Evolutionary conservation across 129 eudicot species (phyloP).

Genomic region (Flaveria bidentis): DNA sequence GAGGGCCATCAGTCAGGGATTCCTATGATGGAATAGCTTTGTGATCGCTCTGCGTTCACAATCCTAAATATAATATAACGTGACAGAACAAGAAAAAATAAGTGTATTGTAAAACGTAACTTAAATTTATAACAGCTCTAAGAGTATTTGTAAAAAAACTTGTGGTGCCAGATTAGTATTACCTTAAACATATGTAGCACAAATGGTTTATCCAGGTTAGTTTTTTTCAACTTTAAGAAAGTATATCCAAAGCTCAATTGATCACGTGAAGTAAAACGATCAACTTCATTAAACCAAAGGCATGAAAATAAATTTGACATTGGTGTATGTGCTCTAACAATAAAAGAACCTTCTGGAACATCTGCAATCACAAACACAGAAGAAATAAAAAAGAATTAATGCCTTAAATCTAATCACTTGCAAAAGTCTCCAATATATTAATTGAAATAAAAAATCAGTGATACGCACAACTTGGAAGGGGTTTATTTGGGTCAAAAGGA

Average conservation of each 20-base stretch:
- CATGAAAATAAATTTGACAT: conserved; percentile 91
- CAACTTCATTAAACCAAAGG: conserved; percentile 96
- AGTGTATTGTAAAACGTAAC: not conserved
- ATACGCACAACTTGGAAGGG: conserved; percentile 91
- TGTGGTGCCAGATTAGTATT: not conserved
- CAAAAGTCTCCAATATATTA: conserved; percentile 9
- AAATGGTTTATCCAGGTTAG: conserved; percentile 60
- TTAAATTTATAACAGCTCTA: not conserved
- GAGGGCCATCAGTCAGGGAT: conserved; percentile 25
- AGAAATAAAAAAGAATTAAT: conserved; percentile 10
- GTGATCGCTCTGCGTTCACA: conserved; percentile 83
- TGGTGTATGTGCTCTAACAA: conserved; percentile 85
- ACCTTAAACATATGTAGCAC: conserved; percentile 81
- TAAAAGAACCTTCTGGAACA: conserved; percentile 92
- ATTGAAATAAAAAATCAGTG: conserved; percentile 28
- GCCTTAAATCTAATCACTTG: not conserved
- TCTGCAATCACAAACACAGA: conserved; percentile 41
- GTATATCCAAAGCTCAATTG: conserved; percentile 92
- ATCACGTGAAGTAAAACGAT: conserved; percentile 91
- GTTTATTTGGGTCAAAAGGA: conserved; percentile 64
- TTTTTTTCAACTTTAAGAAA: conserved; percentile 64
- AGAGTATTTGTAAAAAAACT: not conserved
- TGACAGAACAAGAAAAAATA: not conserved
- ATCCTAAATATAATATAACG: conserved; percentile 54
- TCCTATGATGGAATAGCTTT: conserved; percentile 79